A percentile compares a stretch with the other conserved stretches of the same genome.
Conservation (phyloP, 139 green algal genomes). For the Chara braunii region DNA sequence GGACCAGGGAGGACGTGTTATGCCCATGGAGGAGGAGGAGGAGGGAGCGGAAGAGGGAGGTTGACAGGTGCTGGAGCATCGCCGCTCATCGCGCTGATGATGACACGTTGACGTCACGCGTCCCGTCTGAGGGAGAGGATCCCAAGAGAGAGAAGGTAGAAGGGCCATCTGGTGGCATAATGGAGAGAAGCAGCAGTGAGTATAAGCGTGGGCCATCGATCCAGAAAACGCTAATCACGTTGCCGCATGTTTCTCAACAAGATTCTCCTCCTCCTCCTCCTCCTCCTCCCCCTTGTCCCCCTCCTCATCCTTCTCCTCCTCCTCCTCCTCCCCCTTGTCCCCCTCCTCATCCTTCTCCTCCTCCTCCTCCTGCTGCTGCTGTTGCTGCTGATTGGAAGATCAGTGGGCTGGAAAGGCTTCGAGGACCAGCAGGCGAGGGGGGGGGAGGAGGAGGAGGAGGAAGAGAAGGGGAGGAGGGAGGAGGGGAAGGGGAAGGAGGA, state of each 20-base stretch:
- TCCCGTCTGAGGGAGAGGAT: background rate
- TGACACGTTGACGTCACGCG: background rate
- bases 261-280: too few species aligned
- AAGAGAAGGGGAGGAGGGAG: conserved; percentile 2
- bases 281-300: too few species aligned
- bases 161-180: background rate
- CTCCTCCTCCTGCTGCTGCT: too few species aligned
- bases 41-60: background rate
- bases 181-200: conserved; percentile 1
- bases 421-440: background rate
- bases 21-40: background rate
- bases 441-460: background rate
- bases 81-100: background rate
- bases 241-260: too few species aligned
- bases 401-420: background rate
- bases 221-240: background rate
- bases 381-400: too few species aligned
- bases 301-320: too few species aligned
- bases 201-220: background rate
- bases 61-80: conserved; percentile 7
- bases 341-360: too few species aligned
- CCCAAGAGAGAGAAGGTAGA: background rate
- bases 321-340: too few species aligned
- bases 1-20: background rate
- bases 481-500: conserved; percentile 1